Evolutionary conservation across 148 eudicot genomes (phyloP).

Genomic region (Vaccinium vitisidaea): DNA sequence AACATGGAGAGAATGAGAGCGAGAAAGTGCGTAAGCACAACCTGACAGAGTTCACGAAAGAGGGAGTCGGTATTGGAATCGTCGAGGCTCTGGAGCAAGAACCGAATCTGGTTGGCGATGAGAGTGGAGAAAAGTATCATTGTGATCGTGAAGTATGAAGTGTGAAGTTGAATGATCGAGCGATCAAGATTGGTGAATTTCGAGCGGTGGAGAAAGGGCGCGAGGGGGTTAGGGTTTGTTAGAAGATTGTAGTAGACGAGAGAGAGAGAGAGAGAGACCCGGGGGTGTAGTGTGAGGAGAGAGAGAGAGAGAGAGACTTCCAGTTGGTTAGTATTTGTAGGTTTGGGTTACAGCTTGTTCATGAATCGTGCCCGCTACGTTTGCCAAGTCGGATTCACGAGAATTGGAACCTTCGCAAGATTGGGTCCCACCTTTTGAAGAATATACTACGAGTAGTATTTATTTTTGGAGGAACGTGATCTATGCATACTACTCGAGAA

Average conservation of each 20-base stretch:
- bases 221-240: neutral
- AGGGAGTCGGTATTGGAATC: conserved; percentile 11
- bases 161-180: neutral
- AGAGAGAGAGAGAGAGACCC: neutral
- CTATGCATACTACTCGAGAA: too few relatives aligned
- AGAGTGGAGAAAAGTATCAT: conserved; percentile 1
- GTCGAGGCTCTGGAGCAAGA: conserved; percentile 16
- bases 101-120: conserved; percentile 6
- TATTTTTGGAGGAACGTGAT: too few relatives aligned
- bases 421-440: neutral
- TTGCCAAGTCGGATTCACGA: neutral
- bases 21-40: neutral
- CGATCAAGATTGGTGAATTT: conserved; percentile 2
- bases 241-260: neutral
- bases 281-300: too few relatives aligned
- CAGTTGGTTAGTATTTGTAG: neutral
- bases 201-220: neutral
- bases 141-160: neutral
- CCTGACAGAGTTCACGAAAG: conserved; percentile 11
- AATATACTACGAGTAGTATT: too few relatives aligned
- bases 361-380: neutral
- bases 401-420: neutral
- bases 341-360: neutral
- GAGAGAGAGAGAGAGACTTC: neutral
- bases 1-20: neutral